Base-by-base conservation (phyloP, 768 basidiomycete species). In the Trametes sanguinea region DNA sequence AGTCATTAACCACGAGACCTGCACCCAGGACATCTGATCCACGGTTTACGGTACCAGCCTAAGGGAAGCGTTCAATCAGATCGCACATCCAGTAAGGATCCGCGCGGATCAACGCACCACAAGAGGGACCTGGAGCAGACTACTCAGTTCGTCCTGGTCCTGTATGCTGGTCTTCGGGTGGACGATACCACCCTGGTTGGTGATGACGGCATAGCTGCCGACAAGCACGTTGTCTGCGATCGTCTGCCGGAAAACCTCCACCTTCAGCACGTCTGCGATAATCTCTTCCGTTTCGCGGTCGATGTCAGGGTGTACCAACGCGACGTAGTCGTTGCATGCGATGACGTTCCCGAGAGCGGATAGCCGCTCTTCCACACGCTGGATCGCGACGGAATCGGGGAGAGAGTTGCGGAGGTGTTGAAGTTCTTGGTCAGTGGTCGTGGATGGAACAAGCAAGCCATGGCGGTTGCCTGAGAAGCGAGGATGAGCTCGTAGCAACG, bases 281-380 rank as follows among this genome's bases (percentile, higher is more conserved):
- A 99, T 98, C 76, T 99, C 97, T 73, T 99, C 97, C 27, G 97
- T 99, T 77, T 98, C 97, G 64, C 97, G 87, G 78, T 98, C 97
- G 62, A 98, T 79, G 67, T 99, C 97, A 7, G 97, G 97, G 75
- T 99, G 97, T 29, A 98, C 97, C 68, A 99, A 89, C 7, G 97
- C 97, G 67, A 99, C 96, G 71, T 98, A 92, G 78, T 99, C 97
- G 76, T 98, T 99, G 78, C 93, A 95, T 11, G 94, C 94, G 74
- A 99, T 95, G 64, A 99, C 96, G 73, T 99, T 99, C 27, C 97
- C 97, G 30, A 99, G 87, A 0, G 97, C 97, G 17, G 94, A 96
- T 64, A 99, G 81, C 32, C 97, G 90, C 78, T 98, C 97, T 74
- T 99, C 97, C 57, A 99, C 90, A 17, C 97, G 86, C 74, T 98